Evolutionary conservation across 345 rosid species (phyloP), one percentile per base, ranked within the genome.

Genomic region (Murraya paniculata): DNA sequence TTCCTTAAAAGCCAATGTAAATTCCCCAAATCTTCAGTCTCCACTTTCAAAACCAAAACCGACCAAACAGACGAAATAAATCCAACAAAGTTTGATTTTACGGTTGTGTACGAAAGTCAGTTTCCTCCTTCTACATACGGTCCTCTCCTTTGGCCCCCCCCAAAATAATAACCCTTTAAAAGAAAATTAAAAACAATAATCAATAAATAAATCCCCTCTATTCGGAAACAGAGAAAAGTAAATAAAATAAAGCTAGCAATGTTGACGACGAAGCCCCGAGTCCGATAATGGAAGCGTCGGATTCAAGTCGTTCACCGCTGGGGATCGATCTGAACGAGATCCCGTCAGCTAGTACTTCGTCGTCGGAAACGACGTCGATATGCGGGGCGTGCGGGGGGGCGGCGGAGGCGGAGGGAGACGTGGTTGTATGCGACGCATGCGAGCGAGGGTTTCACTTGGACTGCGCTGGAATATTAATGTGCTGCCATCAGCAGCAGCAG

Each of bases 261-360:
- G 75, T 30, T 53, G 36, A 35, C 74, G 73, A 35, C 74, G 73
- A 57, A 3, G 28, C 77, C 74, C 76, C 80, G 64, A 77, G 80
- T 78, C 84, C 72, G 81, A 81, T 80, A 82, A 86, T 88, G 90
- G 90, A 84, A 77, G 85, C 75, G 80, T 69, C 74, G 74, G 88
- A 87, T 84, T 86, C 87, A 68, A 80, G 79, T 81, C 98, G 94
- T 77, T 89, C 96, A 21, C 90, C 89, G 59, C 91, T 92, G 56
- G 91, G 84, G 62, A 93, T 93, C 90, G 98, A 95, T 92, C 99
- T 95, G 84, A 95, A 95, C 84, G 98, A 95, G 96, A 92, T 93
- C 89, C 99, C 99, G 57, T 57, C 91, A 1, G 50, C 18, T 45
- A 45, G 16, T 81, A 81, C 89, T 33, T 83, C 89, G 35, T 73